Percentiles rank a stretch among this genome's conserved stretches.
Evolutionary conservation across 2,329 filamentous ascomycete genomes (phyloP).

Genomic region (Xylariaceae sp.): DNA sequence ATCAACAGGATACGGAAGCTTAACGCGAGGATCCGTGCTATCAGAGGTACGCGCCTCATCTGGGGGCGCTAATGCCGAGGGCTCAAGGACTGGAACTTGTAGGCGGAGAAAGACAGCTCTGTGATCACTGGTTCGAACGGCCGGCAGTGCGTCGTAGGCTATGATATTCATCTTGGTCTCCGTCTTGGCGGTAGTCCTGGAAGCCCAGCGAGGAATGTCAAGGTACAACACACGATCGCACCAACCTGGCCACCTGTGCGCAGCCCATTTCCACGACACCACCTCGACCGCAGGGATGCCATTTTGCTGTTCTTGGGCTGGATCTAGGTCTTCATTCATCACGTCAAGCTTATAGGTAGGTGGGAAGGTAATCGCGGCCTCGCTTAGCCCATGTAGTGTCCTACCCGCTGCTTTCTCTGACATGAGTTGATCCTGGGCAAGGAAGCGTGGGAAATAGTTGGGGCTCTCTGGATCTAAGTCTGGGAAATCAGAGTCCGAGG

Average conservation of each 20-base stretch:
- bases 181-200: slow-evolving; percentile 32
- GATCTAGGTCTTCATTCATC: slow-evolving; percentile 24
- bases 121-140: slow-evolving; percentile 87
- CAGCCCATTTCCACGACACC: slow-evolving; percentile 74
- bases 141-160: slow-evolving; percentile 77
- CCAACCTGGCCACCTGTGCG: slow-evolving; percentile 89
- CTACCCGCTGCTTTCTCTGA: slow-evolving; percentile 72
- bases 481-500: slow-evolving; percentile 67
- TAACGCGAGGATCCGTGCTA: slow-evolving; percentile 36
- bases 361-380: slow-evolving; percentile 78
- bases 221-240: slow-evolving; percentile 89
- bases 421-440: slow-evolving; percentile 79
- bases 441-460: slow-evolving; percentile 70
- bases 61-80: slow-evolving; percentile 48
- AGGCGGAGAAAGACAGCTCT: slow-evolving; percentile 79
- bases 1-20: slow-evolving; percentile 60
- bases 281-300: slow-evolving; percentile 40
- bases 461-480: slow-evolving; percentile 61
- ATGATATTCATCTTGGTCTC: slow-evolving; percentile 54
- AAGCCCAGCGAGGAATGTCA: slow-evolving; percentile 62
- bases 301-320: slow-evolving; percentile 23
- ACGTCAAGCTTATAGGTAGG: slow-evolving; percentile 89
- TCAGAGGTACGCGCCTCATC: neutral
- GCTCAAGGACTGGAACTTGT: slow-evolving; percentile 65
- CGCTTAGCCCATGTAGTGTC: slow-evolving; percentile 79